A percentile compares a stretch with the other conserved stretches of the same genome.
These are phyloP conservation scores for Tricholoma matsutake DNA, from an alignment of 768 basidiomycete genomes.

Conservation along the genomic window DNA sequence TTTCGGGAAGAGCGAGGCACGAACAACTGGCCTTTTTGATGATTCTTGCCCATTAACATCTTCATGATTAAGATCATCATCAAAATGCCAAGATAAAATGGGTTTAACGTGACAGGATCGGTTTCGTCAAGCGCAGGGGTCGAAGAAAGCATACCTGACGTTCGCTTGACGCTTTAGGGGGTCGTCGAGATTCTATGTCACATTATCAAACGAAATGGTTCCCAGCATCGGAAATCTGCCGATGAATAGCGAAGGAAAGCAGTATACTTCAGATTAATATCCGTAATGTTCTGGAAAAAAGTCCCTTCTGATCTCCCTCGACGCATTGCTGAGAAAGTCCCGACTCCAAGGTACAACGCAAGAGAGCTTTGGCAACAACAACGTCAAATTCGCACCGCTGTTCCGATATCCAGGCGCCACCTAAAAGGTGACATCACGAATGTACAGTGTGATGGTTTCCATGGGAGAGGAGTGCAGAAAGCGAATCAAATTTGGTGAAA, in stretches of 20 bases:
- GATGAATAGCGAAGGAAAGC: slow-evolving; percentile 36
- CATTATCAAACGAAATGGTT: slow-evolving; percentile 42
- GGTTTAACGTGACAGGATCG: slow-evolving; percentile 23
- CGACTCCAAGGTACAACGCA: slow-evolving; percentile 24
- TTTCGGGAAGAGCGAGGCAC: slow-evolving; percentile 25
- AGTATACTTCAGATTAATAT: slow-evolving; percentile 36
- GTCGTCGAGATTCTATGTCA: slow-evolving; percentile 40
- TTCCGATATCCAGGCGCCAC: slow-evolving; percentile 22
- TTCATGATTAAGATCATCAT: slow-evolving; percentile 19
- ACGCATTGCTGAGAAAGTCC: slow-evolving; percentile 31
- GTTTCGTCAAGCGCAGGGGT: slow-evolving; percentile 29
- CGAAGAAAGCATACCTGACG: background rate
- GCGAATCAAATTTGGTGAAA: slow-evolving; percentile 24
- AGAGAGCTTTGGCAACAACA: slow-evolving; percentile 18
- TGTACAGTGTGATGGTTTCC: slow-evolving; percentile 24
- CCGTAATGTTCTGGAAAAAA: slow-evolving; percentile 48
- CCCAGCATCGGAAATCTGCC: slow-evolving; percentile 49
- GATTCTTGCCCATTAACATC: background rate
- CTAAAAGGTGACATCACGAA: slow-evolving; percentile 30
- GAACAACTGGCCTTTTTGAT: slow-evolving; percentile 18
- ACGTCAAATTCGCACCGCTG: slow-evolving; percentile 13
- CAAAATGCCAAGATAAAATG: slow-evolving; percentile 28
- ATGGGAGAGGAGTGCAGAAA: slow-evolving; percentile 24
- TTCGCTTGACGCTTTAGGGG: slow-evolving; percentile 16
- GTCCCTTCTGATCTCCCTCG: slow-evolving; percentile 37